Conservation (phyloP, 1,139 yeast species). For the Debaryomyces subglobosus region DNA sequence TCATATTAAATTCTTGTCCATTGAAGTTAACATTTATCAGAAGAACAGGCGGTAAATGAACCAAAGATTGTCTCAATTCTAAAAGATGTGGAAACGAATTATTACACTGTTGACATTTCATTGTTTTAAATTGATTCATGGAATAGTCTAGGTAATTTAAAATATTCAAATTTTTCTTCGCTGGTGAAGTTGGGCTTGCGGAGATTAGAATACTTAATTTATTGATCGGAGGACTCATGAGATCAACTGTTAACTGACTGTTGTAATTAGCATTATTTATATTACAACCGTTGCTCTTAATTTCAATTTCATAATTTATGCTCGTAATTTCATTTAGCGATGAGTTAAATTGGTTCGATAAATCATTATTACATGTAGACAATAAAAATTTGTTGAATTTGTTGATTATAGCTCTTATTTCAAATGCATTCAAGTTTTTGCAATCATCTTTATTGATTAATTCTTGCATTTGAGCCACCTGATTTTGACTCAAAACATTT, state of each 20-base stretch:
- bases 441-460: constrained; percentile 55
- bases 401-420: constrained; percentile 47
- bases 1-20: constrained; percentile 47
- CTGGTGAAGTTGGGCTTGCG: constrained; percentile 14
- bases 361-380: constrained; percentile 53
- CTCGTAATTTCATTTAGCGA: constrained; percentile 27
- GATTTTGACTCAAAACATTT: constrained; percentile 45
- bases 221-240: constrained; percentile 36
- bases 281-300: constrained; percentile 40
- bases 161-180: constrained; percentile 23
- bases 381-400: constrained; percentile 63
- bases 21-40: constrained; percentile 61
- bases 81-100: constrained; percentile 45
- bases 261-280: constrained; percentile 33
- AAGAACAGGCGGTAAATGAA: constrained; percentile 65
- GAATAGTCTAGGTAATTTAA: constrained; percentile 62
- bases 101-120: constrained; percentile 35
- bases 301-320: constrained; percentile 42
- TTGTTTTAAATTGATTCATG: constrained; percentile 53
- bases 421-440: constrained; percentile 37
- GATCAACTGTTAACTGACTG: constrained; percentile 40
- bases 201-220: constrained; percentile 27
- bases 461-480: constrained; percentile 51
- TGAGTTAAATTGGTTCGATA: constrained; percentile 30
- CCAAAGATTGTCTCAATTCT: constrained; percentile 49